Evolutionary conservation across 495 filamentous ascomycete species (phyloP).

Genomic region (Lasiosphaeria ovina): DNA sequence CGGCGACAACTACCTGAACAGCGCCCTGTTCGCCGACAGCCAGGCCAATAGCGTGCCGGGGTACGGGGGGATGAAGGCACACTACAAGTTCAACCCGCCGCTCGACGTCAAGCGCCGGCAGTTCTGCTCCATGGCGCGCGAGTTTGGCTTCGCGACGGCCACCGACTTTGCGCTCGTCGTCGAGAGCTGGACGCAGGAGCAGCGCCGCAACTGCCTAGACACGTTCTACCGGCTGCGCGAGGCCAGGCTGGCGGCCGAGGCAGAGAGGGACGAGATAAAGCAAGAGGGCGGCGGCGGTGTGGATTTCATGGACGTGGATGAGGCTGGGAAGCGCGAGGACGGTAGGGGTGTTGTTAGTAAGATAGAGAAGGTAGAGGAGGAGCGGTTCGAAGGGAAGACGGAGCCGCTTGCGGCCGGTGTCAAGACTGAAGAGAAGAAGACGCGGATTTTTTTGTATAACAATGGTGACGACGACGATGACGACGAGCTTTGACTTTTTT

Average conservation of each 20-base stretch:
- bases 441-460: background rate
- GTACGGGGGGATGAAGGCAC: constrained; percentile 31
- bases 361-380: constrained; percentile 5
- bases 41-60: constrained; percentile 12
- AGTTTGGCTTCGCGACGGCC: constrained; percentile 71
- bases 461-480: constrained; percentile 8
- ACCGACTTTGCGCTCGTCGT: constrained; percentile 91
- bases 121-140: constrained; percentile 84
- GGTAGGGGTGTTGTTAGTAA: no score
- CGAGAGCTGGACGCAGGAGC: constrained; percentile 87
- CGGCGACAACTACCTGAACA: constrained; percentile 3
- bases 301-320: background rate
- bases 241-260: constrained; percentile 34
- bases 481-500: constrained; percentile 17
- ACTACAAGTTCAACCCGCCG: constrained; percentile 74
- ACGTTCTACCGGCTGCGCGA: constrained; percentile 65
- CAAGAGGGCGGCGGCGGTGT: background rate
- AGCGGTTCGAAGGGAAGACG: background rate
- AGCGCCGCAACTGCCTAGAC: constrained; percentile 76
- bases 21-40: constrained; percentile 37
- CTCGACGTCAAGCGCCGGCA: constrained; percentile 72
- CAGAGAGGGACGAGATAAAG: constrained; percentile 14
- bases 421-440: constrained; percentile 13
- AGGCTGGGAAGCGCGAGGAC: background rate
- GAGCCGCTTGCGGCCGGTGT: background rate